A percentile compares a stretch with the other conserved stretches of the same genome.
These are phyloP conservation scores for Calophaca sinica DNA, from an alignment of 306 rosid genomes.

Conservation along the genomic window DNA sequence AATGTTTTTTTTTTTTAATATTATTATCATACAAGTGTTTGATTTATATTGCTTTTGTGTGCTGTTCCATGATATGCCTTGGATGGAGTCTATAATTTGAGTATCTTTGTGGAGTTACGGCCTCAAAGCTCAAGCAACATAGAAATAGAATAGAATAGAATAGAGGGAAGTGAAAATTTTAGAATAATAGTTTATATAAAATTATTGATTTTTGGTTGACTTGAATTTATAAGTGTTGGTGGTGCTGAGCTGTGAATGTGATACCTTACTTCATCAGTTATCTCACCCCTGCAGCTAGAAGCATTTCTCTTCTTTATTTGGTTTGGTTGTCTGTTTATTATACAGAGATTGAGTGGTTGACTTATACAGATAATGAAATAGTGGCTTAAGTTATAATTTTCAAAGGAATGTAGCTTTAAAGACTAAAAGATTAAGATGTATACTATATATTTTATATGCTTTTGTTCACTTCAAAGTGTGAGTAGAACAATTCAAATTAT, in stretches of 20 bases:
- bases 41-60: slow-evolving; percentile 36
- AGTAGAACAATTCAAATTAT: neutral
- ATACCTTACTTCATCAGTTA: slow-evolving; percentile 38
- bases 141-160: neutral
- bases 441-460: slow-evolving; percentile 12
- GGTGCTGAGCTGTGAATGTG: slow-evolving; percentile 54
- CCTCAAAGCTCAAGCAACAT: slow-evolving; percentile 37
- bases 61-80: slow-evolving; percentile 40
- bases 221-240: slow-evolving; percentile 41
- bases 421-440: slow-evolving; percentile 5
- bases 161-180: neutral
- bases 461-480: slow-evolving; percentile 5
- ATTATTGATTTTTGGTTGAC: slow-evolving; percentile 17
- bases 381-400: slow-evolving; percentile 28
- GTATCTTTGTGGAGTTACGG: slow-evolving; percentile 8
- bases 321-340: slow-evolving; percentile 27
- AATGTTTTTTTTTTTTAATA: neutral
- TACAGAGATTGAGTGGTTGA: slow-evolving; percentile 42
- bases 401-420: slow-evolving; percentile 30
- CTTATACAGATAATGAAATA: slow-evolving; percentile 33
- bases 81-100: neutral
- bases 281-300: slow-evolving; percentile 37
- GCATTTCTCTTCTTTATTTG: slow-evolving; percentile 33
- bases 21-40: slow-evolving; percentile 14
- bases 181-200: slow-evolving; percentile 12